A percentile compares a stretch with the other conserved stretches of the same genome.
Conservation (phyloP, 805 yeast genomes). For the Lachancea nothofagi region DNA sequence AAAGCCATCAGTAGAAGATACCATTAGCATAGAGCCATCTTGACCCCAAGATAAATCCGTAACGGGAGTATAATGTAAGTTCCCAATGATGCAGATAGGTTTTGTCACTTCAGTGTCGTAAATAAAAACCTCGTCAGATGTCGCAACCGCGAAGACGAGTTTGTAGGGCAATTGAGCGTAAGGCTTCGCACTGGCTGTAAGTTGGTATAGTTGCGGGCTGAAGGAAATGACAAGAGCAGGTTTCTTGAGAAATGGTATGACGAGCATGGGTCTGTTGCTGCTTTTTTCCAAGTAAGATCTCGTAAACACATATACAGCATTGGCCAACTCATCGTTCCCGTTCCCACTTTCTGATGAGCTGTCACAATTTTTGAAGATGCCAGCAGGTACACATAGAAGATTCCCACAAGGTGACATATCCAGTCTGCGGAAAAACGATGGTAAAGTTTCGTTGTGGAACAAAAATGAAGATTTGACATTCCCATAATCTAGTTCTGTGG, state of each 20-base stretch:
- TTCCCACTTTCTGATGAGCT: conserved; percentile 18
- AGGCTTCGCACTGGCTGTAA: conserved; percentile 12
- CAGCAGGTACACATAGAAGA: conserved; percentile 72
- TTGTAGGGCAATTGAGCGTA: conserved; percentile 64
- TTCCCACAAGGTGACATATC: conserved; percentile 88
- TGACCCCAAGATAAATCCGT: conserved; percentile 84
- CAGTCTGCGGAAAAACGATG: conserved; percentile 84
- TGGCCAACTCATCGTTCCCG: conserved; percentile 40
- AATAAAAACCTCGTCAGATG: conserved; percentile 74
- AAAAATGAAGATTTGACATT: conserved; percentile 39
- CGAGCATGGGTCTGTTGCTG: conserved; percentile 65
- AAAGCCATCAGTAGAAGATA: conserved; percentile 90
- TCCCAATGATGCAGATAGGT: conserved; percentile 71
- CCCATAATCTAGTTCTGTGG: conserved; percentile 17
- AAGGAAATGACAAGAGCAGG: conserved; percentile 83
- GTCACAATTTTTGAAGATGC: conserved; percentile 43
- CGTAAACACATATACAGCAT: conserved; percentile 76
- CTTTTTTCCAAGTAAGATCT: conserved; percentile 49
- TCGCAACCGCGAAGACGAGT: conserved; percentile 87
- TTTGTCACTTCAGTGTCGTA: conserved; percentile 69
- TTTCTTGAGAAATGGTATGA: conserved; percentile 70
- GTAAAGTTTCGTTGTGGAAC: conserved; percentile 81
- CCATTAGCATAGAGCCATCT: conserved; percentile 64
- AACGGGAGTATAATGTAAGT: conserved; percentile 80
- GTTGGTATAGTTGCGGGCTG: conserved; percentile 57